phyloP scores from a whole-genome alignment of 2,329 filamentous ascomycete genomes.

The Pseudogymnoascus sp. region DNA sequence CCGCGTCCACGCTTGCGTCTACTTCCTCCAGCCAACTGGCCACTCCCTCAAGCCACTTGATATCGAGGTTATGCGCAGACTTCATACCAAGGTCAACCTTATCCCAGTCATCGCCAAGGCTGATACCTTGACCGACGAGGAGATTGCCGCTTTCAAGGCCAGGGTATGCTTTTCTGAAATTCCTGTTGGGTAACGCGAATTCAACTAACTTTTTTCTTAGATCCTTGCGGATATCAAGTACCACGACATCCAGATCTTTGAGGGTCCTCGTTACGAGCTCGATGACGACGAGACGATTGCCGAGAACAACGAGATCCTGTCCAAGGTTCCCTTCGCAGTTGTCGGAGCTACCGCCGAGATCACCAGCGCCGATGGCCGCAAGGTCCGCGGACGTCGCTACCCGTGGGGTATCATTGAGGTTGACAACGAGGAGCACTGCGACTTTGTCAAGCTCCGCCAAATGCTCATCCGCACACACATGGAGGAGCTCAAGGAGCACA shows the following conservation, averaged over 20 bases:
- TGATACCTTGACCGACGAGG: slow-evolving; percentile 94
- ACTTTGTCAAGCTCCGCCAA: slow-evolving; percentile 98
- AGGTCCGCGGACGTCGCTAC: slow-evolving; percentile 91
- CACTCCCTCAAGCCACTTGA: slow-evolving; percentile 98
- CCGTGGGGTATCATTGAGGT: slow-evolving; percentile 99
- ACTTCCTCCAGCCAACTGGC: slow-evolving; percentile 98
- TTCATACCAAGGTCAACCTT: slow-evolving; percentile 99
- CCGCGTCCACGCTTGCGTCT: slow-evolving; percentile 96
- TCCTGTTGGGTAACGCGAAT: background rate
- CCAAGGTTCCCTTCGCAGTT: slow-evolving; percentile 96
- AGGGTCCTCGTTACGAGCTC: slow-evolving; percentile 95
- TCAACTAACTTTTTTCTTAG: slow-evolving; percentile 40
- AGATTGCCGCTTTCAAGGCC: slow-evolving; percentile 89
- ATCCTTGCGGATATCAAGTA: slow-evolving; percentile 95
- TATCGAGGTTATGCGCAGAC: slow-evolving; percentile 97
- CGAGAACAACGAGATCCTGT: slow-evolving; percentile 99
- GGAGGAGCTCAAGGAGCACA: slow-evolving; percentile 99
- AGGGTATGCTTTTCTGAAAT: slow-evolving; percentile 58
- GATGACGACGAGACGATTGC: slow-evolving; percentile 99
- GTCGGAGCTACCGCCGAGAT: slow-evolving; percentile 97
- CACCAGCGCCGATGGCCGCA: slow-evolving; percentile 81
- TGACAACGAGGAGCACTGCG: slow-evolving; percentile 99
- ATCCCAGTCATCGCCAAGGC: slow-evolving; percentile 99
- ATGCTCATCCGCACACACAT: slow-evolving; percentile 99
- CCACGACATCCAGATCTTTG: slow-evolving; percentile 98